phyloP scores from a whole-genome alignment of 192 early-diverging fungal genomes.

The Diversispora epigaea region DNA sequence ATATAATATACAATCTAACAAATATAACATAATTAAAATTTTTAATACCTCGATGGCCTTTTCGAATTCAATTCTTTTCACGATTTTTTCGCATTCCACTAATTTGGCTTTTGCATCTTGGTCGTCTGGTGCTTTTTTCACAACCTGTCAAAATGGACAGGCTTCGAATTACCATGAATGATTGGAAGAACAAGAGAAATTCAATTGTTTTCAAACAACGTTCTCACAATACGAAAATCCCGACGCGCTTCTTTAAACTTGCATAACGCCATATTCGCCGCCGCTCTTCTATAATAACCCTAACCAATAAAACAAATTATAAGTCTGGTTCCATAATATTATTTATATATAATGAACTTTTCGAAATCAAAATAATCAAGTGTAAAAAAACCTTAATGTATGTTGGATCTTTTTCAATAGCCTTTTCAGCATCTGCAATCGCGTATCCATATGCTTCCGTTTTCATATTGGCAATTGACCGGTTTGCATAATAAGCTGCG shows the following conservation, averaged over 20 bases:
- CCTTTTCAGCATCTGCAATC: slow-evolving; percentile 66
- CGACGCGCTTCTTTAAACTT: slow-evolving; percentile 81
- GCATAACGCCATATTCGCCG: slow-evolving; percentile 82
- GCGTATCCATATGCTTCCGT: slow-evolving; percentile 86
- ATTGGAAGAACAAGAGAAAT: slow-evolving; percentile 2
- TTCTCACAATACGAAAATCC: slow-evolving; percentile 65
- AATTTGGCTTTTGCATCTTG: slow-evolving; percentile 77
- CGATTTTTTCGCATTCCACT: slow-evolving; percentile 87
- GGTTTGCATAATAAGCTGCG: slow-evolving; percentile 87
- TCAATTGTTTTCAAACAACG: background rate
- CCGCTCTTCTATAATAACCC: slow-evolving; percentile 92
- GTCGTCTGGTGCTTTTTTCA: slow-evolving; percentile 76
- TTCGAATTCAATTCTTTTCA: slow-evolving; percentile 84
- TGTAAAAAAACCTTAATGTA: slow-evolving; percentile 54
- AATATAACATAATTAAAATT: no score
- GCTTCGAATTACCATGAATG: slow-evolving; percentile 26
- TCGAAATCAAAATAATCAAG: background rate
- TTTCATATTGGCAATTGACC: slow-evolving; percentile 84
- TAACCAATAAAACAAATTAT: slow-evolving; percentile 37
- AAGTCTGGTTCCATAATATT: background rate
- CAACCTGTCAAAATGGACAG: slow-evolving; percentile 48
- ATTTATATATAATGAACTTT: background rate
- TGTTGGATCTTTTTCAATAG: slow-evolving; percentile 65
- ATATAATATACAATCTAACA: background rate
- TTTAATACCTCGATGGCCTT: slow-evolving; percentile 79